These are phyloP conservation scores for Marasmius oreades DNA, from an alignment of 1,284 basidiomycete species.

Conservation along the genomic window DNA sequence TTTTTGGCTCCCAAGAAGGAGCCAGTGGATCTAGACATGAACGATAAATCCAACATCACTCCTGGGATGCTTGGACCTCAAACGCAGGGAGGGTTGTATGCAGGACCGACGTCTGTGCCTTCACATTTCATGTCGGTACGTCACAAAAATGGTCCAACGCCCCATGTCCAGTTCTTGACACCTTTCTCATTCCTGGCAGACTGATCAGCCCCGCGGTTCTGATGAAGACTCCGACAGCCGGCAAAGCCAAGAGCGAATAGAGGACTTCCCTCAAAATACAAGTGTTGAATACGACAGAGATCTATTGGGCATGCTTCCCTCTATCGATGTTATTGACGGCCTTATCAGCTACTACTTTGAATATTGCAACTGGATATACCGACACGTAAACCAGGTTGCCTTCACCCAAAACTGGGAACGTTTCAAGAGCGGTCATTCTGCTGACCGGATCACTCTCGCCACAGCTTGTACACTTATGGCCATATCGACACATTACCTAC, in stretches of 20 bases:
- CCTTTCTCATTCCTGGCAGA: conserved; percentile 28
- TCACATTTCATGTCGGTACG: conserved; percentile 62
- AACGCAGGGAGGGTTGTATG: conserved; percentile 63
- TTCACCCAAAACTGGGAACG: conserved; percentile 65
- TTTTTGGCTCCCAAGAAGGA: conserved; percentile 52
- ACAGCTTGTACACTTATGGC: conserved; percentile 71
- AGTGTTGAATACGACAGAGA: conserved; percentile 59
- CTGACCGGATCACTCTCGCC: conserved; percentile 66
- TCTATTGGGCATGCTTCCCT: conserved; percentile 62
- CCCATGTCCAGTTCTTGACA: not conserved
- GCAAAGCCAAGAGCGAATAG: conserved; percentile 39
- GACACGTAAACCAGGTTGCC: conserved; percentile 61
- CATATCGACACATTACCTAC: conserved; percentile 68
- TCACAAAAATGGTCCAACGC: conserved; percentile 6
- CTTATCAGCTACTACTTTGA: conserved; percentile 75
- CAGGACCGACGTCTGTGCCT: conserved; percentile 68
- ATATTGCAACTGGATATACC: conserved; percentile 82
- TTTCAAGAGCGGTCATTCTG: conserved; percentile 61
- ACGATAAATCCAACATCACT: conserved; percentile 38
- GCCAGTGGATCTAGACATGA: conserved; percentile 41
- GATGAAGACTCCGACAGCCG: conserved; percentile 47
- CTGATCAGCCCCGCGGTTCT: conserved; percentile 38
- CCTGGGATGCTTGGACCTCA: conserved; percentile 67
- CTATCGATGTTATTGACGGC: conserved; percentile 62
- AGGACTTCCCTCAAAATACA: conserved; percentile 8